These are phyloP conservation scores for Cryptococcus sp. DNA, from an alignment of 1,284 basidiomycete species.

Conservation along the genomic window DNA sequence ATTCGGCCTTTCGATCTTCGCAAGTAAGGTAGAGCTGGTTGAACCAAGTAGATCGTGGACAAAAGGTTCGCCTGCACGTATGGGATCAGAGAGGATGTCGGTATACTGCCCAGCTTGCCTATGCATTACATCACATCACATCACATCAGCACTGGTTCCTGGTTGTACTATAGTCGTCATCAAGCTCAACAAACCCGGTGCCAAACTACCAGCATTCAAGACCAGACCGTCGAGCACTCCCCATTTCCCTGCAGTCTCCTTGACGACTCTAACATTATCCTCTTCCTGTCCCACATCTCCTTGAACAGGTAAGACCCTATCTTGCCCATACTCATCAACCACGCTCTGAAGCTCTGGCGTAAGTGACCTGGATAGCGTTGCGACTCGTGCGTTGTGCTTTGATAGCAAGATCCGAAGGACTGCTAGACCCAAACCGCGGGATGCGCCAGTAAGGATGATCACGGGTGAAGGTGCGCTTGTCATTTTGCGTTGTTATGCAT, in stretches of 20 bases:
- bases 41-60: conserved; percentile 55
- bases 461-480: conserved; percentile 27
- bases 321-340: conserved; percentile 34
- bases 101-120: conserved; percentile 40
- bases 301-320: conserved; percentile 29
- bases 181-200: conserved; percentile 30
- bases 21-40: conserved; percentile 55
- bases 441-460: conserved; percentile 50
- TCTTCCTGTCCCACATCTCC: conserved; percentile 55
- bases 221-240: conserved; percentile 56
- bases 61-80: conserved; percentile 57
- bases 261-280: conserved; percentile 44
- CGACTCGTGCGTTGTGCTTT: conserved; percentile 51
- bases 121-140: neutral
- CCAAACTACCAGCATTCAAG: conserved; percentile 57
- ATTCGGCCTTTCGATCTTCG: conserved; percentile 51
- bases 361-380: conserved; percentile 56
- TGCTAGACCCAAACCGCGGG: conserved; percentile 57
- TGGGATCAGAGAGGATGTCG: conserved; percentile 23
- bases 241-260: conserved; percentile 52
- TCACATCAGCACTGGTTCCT: neutral
- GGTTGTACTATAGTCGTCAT: neutral
- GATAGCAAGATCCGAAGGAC: conserved; percentile 53
- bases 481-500: conserved; percentile 4
- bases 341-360: conserved; percentile 52